phyloP scores from a whole-genome alignment of 2,329 filamentous ascomycete species.

The Monilinia polystroma region DNA sequence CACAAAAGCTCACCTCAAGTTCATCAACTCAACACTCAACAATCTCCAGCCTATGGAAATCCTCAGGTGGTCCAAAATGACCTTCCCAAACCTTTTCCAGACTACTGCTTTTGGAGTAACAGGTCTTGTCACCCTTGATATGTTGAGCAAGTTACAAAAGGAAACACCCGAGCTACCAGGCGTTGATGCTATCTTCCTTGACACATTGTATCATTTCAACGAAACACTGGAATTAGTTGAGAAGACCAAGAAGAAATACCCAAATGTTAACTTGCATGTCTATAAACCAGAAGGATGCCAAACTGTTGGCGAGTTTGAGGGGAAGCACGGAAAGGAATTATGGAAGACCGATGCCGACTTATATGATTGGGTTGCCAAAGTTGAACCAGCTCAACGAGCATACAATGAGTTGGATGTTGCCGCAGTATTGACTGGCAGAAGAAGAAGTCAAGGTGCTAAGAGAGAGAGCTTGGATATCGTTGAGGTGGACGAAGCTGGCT shows the following conservation, averaged over 20 bases:
- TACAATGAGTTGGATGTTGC: conserved; percentile 85
- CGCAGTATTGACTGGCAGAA: conserved; percentile 87
- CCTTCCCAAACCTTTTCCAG: conserved; percentile 86
- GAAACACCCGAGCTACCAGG: conserved; percentile 59
- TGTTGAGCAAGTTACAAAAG: conserved; percentile 72
- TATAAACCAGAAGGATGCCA: conserved; percentile 81
- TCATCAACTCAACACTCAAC: conserved; percentile 87
- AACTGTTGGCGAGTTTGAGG: conserved; percentile 74
- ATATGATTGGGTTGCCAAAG: conserved; percentile 97
- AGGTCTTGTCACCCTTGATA: conserved; percentile 79
- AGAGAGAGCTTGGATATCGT: conserved; percentile 87
- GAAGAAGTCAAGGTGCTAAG: conserved; percentile 89
- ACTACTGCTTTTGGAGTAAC: conserved; percentile 81
- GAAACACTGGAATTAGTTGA: conserved; percentile 75
- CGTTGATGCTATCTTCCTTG: conserved; percentile 74
- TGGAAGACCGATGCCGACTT: conserved; percentile 85
- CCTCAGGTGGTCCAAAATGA: conserved; percentile 85
- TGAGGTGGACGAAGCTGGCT: conserved; percentile 81
- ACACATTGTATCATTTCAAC: conserved; percentile 78
- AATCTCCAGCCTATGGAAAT: conserved; percentile 87
- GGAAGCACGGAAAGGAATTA: conserved; percentile 75
- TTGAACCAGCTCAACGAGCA: conserved; percentile 90
- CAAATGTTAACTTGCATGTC: conserved; percentile 76
- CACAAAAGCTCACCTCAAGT: conserved; percentile 82
- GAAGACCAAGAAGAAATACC: conserved; percentile 72